phyloP scores from a whole-genome alignment of 2,329 filamentous ascomycete species.

The Dactylonectria macrodidyma region DNA sequence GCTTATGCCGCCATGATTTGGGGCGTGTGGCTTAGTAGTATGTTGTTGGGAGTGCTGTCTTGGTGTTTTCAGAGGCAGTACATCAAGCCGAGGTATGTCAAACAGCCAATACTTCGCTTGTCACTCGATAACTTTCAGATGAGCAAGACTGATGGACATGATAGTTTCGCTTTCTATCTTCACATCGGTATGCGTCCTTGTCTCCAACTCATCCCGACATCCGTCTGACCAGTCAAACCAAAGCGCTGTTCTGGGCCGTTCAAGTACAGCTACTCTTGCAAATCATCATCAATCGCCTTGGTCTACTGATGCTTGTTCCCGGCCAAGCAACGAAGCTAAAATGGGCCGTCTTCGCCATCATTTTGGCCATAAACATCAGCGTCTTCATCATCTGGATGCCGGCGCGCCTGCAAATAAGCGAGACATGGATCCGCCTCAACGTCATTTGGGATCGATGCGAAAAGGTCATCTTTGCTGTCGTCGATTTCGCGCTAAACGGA shows the following conservation, averaged over 20 bases:
- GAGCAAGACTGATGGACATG: rapidly evolving
- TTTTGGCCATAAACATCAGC: constrained; percentile 65
- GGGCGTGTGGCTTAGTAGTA: constrained; percentile 44
- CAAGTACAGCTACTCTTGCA: constrained; percentile 67
- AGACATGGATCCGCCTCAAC: constrained; percentile 61
- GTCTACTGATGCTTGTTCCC: constrained; percentile 60
- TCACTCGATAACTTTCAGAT: rapidly evolving
- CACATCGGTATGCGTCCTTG: constrained; percentile 34
- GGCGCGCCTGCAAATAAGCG: constrained; percentile 60
- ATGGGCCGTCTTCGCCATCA: constrained; percentile 60
- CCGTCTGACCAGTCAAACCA: not conserved
- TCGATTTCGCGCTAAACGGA: constrained; percentile 64
- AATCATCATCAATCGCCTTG: constrained; percentile 69
- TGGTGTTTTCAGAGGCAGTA: constrained; percentile 46
- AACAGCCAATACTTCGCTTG: not conserved
- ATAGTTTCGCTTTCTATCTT: constrained; percentile 44
- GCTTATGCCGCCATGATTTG: constrained; percentile 43
- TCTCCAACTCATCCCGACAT: rapidly evolving
- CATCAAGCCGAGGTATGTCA: constrained; percentile 41
- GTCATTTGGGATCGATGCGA: constrained; percentile 67
- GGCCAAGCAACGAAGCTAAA: constrained; percentile 57
- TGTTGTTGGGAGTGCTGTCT: constrained; percentile 38
- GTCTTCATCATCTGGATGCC: constrained; percentile 71
- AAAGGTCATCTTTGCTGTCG: constrained; percentile 65
- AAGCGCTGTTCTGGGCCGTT: constrained; percentile 53